Base-by-base conservation (phyloP, 106 monocot species). In the Acanthochlamys bracteata region DNA sequence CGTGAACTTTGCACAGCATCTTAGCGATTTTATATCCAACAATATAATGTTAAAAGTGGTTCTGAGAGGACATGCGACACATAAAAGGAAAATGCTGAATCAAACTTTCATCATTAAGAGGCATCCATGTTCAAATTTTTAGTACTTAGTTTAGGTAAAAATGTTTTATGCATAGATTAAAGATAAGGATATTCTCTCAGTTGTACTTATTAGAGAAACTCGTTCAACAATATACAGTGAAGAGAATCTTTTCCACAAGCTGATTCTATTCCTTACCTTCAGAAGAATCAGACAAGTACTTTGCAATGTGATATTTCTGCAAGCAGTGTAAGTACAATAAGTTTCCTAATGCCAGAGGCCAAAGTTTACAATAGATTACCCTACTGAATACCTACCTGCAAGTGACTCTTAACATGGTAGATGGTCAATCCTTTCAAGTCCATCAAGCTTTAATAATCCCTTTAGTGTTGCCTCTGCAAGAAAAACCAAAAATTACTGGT, bases 331-430 rank as follows among this genome's bases (percentile, higher is more conserved):
- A 59, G 14, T 25, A 26, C 23, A 10, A 9, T 25, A 3, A 59
- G 4, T 59, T 59, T 59, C 13, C 33, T 33, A 33, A 33, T 33
- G 33, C 33, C 6, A 13, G 11, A 13, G 3, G 24, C 13, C 12
- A 45, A 23, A 23, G 15, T 58, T 21, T 49, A 9, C 4, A 42
- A 22, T 57, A 0, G 53, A 26, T 15, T 53, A 66, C 24, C 0
- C 24, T 4, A 24, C n/a, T 33, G 42, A 20, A 15, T 6, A 55
- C 20, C 10, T 75, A 86, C 86, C 86, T 86, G 86, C 60, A 86
- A 74, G 73, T 86, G 86, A 43, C 86, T 86, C 68, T 86, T 86
- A 55, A 86, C 67, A 71, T 86, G 86, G 51, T 65, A 82, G 49
- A 86, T 83, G 0, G 86, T 86, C 61, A 86, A 65, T 39, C 73